Conservation (phyloP, 495 filamentous ascomycete genomes). For the Penicillium silybi region DNA sequence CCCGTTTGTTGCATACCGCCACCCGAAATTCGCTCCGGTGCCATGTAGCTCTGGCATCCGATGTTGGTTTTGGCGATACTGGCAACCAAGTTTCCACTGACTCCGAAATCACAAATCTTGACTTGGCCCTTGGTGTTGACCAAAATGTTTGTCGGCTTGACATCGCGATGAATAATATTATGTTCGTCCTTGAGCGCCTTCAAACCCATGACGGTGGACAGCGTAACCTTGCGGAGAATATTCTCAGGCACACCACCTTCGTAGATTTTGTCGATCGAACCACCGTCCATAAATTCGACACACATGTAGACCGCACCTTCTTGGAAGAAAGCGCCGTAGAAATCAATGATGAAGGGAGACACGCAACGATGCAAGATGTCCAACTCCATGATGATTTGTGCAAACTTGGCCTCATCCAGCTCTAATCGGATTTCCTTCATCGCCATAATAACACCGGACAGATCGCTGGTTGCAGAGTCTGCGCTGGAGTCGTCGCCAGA, state of each 20-base stretch:
- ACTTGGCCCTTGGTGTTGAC: slow-evolving; percentile 85
- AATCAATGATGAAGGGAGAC: slow-evolving; percentile 95
- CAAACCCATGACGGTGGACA: slow-evolving; percentile 87
- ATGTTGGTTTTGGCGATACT: slow-evolving; percentile 99
- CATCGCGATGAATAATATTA: slow-evolving; percentile 98
- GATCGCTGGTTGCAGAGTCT: slow-evolving; percentile 22
- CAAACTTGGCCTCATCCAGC: slow-evolving; percentile 93
- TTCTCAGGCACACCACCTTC: slow-evolving; percentile 87
- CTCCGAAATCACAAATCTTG: slow-evolving; percentile 99
- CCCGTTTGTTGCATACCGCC: slow-evolving; percentile 75
- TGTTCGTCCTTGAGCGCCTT: slow-evolving; percentile 96
- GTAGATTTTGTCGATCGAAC: slow-evolving; percentile 97
- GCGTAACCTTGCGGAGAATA: slow-evolving; percentile 83
- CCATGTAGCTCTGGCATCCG: slow-evolving; percentile 99
- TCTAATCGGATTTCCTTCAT: slow-evolving; percentile 99
- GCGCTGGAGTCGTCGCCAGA: slow-evolving; percentile 22
- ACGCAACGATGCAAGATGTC: slow-evolving; percentile 94
- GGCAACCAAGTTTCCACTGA: slow-evolving; percentile 93
- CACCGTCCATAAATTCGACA: slow-evolving; percentile 99
- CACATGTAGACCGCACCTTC: slow-evolving; percentile 99
- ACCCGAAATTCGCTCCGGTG: slow-evolving; percentile 88
- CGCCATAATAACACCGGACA: slow-evolving; percentile 82
- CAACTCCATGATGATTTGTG: slow-evolving; percentile 96
- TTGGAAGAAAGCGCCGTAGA: slow-evolving; percentile 98
- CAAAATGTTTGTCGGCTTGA: slow-evolving; percentile 97